Conservation (phyloP, 805 yeast genomes). For the Kluyveromyces wickerhamii region DNA sequence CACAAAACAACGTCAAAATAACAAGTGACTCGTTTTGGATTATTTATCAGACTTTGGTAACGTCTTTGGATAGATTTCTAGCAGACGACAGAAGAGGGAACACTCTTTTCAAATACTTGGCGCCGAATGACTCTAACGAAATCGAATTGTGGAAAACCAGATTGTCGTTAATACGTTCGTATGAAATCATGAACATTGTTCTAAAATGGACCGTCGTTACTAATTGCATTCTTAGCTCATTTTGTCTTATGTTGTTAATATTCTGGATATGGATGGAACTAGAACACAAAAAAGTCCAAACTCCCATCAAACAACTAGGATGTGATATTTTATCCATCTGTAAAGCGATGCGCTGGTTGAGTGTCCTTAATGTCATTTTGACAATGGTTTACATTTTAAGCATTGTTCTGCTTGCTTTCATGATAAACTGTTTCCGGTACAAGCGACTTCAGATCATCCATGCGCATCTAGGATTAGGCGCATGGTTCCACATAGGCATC, state of each 20-base stretch:
- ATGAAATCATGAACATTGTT: not conserved
- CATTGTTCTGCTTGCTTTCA: slow-evolving; percentile 1
- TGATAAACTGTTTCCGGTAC: slow-evolving; percentile 4
- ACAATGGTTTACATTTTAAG: not conserved
- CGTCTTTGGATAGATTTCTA: slow-evolving; percentile 15
- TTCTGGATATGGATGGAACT: slow-evolving; percentile 4
- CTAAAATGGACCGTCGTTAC: slow-evolving; percentile 4
- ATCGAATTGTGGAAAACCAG: slow-evolving; percentile 2
- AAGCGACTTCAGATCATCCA: slow-evolving; percentile 2
- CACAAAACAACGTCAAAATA: slow-evolving; percentile 16
- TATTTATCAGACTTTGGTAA: slow-evolving; percentile 18
- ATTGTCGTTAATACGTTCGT: not conserved
- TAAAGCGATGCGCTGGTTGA: not conserved
- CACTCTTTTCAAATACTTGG: slow-evolving; percentile 12
- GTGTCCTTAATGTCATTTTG: not conserved
- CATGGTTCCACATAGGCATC: not conserved
- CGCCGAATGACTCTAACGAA: slow-evolving; percentile 4
- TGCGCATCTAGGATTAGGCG: slow-evolving; percentile 3
- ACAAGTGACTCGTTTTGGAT: slow-evolving; percentile 22
- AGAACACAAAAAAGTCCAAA: not conserved
- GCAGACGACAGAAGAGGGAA: slow-evolving; percentile 14
- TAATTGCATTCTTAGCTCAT: slow-evolving; percentile 3
- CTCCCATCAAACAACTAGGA: not conserved
- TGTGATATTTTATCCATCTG: slow-evolving; percentile 1
- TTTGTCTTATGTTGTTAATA: slow-evolving; percentile 2